These are phyloP conservation scores for Bonia amplexicaulis DNA, from an alignment of 176 grass and related monocot species.

Conservation along the genomic window DNA sequence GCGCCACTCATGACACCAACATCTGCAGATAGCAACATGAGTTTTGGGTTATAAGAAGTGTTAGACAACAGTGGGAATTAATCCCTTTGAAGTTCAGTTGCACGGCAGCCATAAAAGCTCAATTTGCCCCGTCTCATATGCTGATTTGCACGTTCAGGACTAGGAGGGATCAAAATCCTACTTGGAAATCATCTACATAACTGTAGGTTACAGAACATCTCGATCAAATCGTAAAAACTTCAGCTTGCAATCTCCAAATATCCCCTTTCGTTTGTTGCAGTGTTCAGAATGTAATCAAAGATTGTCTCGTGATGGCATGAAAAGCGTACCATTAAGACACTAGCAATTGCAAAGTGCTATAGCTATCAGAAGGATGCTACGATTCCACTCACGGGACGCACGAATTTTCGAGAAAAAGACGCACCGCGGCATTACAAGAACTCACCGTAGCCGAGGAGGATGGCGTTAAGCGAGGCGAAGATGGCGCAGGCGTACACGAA, in stretches of 20 bases:
- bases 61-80: background rate
- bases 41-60: background rate
- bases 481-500: slow-evolving; percentile 47
- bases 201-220: background rate
- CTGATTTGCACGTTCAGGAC: background rate
- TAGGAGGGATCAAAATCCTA: background rate
- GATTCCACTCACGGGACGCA: background rate
- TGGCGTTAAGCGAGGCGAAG: slow-evolving; percentile 54
- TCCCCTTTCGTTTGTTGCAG: background rate
- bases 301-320: background rate
- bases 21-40: slow-evolving; percentile 52
- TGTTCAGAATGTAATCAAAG: background rate
- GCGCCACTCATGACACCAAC: slow-evolving; percentile 88
- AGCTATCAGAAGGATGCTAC: background rate
- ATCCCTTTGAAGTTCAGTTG: background rate
- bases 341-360: background rate
- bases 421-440: background rate
- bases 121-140: background rate
- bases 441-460: slow-evolving; percentile 62
- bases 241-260: background rate
- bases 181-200: background rate
- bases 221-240: background rate
- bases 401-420: background rate
- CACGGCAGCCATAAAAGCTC: background rate
- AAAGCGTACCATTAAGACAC: background rate